Conservation (phyloP, 2,329 filamentous ascomycete species). For the Fusarium sp. region DNA sequence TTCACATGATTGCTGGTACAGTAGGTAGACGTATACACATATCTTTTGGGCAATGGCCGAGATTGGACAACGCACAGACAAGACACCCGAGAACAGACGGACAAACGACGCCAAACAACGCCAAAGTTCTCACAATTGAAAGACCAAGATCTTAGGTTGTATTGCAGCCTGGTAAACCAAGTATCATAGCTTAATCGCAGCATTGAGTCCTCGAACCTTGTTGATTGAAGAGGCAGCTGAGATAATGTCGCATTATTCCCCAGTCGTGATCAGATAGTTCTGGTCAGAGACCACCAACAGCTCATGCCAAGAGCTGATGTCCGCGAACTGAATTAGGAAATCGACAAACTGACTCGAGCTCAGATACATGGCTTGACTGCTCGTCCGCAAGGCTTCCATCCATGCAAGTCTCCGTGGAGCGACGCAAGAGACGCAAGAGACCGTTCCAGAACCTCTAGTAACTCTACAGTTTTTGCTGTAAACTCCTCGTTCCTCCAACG, state of each 20-base stretch:
- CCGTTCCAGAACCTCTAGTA: conserved; percentile 45
- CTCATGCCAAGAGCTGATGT: background rate
- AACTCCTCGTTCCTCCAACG: conserved; percentile 30
- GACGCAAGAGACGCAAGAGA: conserved; percentile 36
- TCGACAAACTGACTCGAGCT: background rate
- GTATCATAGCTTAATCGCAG: background rate
- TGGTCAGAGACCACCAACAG: background rate
- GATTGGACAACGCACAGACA: background rate
- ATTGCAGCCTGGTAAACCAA: background rate
- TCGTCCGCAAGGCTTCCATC: background rate
- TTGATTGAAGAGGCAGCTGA: no score
- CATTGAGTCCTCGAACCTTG: background rate
- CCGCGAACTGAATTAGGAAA: background rate
- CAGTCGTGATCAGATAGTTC: background rate
- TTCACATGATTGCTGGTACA: background rate
- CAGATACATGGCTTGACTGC: background rate
- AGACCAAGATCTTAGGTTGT: background rate
- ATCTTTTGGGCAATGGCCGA: conserved; percentile 2
- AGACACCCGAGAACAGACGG: background rate
- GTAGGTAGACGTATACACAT: background rate
- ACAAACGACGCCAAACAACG: background rate
- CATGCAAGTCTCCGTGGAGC: conserved; percentile 18
- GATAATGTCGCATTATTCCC: background rate
- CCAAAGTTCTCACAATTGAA: background rate
- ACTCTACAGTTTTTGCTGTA: conserved; percentile 24